Percentiles rank a stretch among this genome's conserved stretches.
These are phyloP conservation scores for Fusarium caatingaense DNA, from an alignment of 2,329 filamentous ascomycete genomes.

Conservation along the genomic window DNA sequence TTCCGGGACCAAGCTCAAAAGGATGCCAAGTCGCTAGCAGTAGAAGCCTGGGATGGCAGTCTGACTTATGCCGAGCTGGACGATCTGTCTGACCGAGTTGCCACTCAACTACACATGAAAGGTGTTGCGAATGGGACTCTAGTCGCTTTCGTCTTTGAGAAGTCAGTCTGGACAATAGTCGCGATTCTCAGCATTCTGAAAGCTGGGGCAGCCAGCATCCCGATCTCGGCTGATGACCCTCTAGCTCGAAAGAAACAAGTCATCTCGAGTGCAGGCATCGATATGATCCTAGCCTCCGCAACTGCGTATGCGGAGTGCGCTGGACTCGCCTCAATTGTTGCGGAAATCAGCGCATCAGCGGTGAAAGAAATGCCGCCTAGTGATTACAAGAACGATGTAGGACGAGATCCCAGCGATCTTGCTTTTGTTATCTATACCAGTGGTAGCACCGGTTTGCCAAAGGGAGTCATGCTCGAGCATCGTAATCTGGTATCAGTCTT, in stretches of 20 bases:
- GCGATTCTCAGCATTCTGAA: not conserved
- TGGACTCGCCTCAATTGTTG: not conserved
- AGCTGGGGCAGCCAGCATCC: not conserved
- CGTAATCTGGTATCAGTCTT: not conserved
- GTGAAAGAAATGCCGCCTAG: not conserved
- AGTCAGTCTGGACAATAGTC: not conserved
- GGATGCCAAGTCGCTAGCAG: not conserved
- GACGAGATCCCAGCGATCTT: not conserved
- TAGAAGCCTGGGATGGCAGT: not conserved
- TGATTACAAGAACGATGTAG: not conserved
- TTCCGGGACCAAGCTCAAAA: not conserved
- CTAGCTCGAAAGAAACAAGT: not conserved
- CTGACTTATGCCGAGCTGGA: not conserved
- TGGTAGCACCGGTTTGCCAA: not conserved
- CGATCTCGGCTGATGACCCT: not conserved
- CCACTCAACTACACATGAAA: not conserved
- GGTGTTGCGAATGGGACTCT: not conserved
- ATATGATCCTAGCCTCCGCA: not conserved
- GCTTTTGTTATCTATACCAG: not conserved
- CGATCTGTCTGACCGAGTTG: not conserved
- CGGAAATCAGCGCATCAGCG: not conserved
- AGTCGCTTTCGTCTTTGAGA: not conserved
- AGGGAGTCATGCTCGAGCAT: not conserved
- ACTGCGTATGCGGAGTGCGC: not conserved
- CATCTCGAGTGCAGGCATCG: not conserved